Evolutionary conservation across 2,329 filamentous ascomycete genomes (phyloP).

Genomic region (Scytalidium sp.): DNA sequence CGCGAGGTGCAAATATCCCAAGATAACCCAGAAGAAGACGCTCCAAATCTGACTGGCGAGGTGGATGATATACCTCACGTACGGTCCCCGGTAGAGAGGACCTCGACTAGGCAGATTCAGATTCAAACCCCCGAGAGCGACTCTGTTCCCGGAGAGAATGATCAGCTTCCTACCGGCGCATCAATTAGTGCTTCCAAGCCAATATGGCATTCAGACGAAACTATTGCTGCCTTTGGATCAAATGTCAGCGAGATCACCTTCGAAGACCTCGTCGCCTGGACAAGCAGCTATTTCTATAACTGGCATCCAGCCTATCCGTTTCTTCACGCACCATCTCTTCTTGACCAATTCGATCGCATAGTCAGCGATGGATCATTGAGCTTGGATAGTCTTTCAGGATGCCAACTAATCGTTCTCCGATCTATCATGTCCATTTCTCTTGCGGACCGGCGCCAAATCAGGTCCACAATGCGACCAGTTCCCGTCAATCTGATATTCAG

Average conservation of each 20-base stretch:
- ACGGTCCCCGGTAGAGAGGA: conserved; percentile 57
- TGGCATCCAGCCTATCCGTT: conserved; percentile 58
- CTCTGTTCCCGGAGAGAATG: conserved; percentile 53
- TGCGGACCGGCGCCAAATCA: conserved; percentile 47
- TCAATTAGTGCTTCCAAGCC: conserved; percentile 18
- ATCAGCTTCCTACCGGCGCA: conserved; percentile 36
- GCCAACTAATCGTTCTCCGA: conserved; percentile 40
- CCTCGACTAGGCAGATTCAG: conserved; percentile 1
- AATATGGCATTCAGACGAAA: conserved; percentile 37
- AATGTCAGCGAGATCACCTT: conserved; percentile 31
- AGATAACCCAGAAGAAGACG: conserved; percentile 1
- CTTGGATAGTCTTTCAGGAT: conserved; percentile 22
- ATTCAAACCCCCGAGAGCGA: conserved; percentile 8
- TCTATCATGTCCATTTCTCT: conserved; percentile 52
- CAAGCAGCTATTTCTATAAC: conserved; percentile 50
- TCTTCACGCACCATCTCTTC: conserved; percentile 49
- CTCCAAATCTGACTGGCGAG: neutral
- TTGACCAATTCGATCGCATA: conserved; percentile 42
- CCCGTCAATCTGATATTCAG: conserved; percentile 43
- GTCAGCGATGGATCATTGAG: conserved; percentile 29
- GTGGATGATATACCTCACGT: neutral
- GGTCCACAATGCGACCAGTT: conserved; percentile 25
- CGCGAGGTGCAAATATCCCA: conserved; percentile 1
- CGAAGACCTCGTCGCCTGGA: conserved; percentile 47
- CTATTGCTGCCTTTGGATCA: conserved; percentile 11